A percentile compares a stretch with the other conserved stretches of the same genome.
phyloP scores from a whole-genome alignment of 2,329 filamentous ascomycete species.

The Fusarium lateritium region DNA sequence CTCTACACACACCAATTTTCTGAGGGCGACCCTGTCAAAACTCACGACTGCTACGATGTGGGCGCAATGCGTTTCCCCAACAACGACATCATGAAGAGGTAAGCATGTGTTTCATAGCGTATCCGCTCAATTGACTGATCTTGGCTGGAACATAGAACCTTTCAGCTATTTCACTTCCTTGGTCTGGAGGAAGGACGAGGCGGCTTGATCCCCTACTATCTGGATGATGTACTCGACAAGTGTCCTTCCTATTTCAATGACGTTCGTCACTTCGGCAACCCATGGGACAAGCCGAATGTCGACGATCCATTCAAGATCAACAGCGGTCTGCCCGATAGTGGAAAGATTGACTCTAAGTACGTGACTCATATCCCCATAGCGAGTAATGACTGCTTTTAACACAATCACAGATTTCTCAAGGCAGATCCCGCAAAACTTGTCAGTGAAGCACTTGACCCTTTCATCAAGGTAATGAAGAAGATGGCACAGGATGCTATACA shows the following conservation, averaged over 20 bases:
- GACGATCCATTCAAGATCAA: conserved; percentile 26
- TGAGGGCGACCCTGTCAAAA: background rate
- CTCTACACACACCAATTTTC: conserved; percentile 36
- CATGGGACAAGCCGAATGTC: background rate
- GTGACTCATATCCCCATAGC: no score
- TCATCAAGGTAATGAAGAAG: background rate
- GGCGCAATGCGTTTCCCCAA: conserved; percentile 35
- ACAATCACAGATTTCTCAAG: background rate
- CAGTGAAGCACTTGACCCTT: background rate
- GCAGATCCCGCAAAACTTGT: background rate
- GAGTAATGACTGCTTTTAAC: background rate
- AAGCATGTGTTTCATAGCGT: background rate
- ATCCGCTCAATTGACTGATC: no score
- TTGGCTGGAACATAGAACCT: background rate
- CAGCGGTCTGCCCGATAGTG: background rate
- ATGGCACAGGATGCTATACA: background rate
- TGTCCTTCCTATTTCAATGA: conserved; percentile 33
- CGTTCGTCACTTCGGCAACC: conserved; percentile 1
- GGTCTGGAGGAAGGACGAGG: background rate
- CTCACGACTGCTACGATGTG: conserved; percentile 34
- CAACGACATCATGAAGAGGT: conserved; percentile 27
- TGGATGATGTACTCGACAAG: background rate
- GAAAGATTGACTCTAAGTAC: background rate
- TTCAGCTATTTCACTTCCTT: conserved; percentile 14
- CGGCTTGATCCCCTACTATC: conserved; percentile 30